Evolutionary conservation across 345 rosid genomes (phyloP).

Genomic region (Capsella bursapastoris): DNA sequence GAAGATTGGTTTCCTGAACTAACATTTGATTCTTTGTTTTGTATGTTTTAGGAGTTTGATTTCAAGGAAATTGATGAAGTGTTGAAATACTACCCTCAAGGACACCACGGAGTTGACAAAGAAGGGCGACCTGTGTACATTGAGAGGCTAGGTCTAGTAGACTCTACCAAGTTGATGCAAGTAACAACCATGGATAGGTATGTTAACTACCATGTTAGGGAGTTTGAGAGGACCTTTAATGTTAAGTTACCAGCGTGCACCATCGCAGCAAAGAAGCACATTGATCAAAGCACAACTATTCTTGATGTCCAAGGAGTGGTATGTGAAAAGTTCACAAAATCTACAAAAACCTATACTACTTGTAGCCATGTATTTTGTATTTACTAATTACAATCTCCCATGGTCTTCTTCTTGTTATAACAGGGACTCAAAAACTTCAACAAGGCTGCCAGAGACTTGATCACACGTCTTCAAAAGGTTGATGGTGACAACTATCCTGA

Average conservation of each 20-base stretch:
- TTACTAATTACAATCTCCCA: slow-evolving; percentile 12
- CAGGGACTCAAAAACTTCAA: slow-evolving; percentile 93
- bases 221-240: slow-evolving; percentile 83
- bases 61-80: slow-evolving; percentile 74
- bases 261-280: slow-evolving; percentile 81
- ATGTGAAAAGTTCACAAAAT: slow-evolving; percentile 36
- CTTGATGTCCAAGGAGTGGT: slow-evolving; percentile 99
- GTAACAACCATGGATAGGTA: slow-evolving; percentile 92
- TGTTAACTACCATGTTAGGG: slow-evolving; percentile 87
- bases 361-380: too few species aligned
- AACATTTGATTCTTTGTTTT: slow-evolving; percentile 1
- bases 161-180: slow-evolving; percentile 87
- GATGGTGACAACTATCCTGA: slow-evolving; percentile 97
- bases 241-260: slow-evolving; percentile 90
- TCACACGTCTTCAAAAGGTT: slow-evolving; percentile 77
- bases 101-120: slow-evolving; percentile 92
- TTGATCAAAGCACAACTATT: slow-evolving; percentile 96
- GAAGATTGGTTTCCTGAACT: background rate
- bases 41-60: slow-evolving; percentile 64
- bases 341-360: background rate
- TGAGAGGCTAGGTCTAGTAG: slow-evolving; percentile 87
- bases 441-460: slow-evolving; percentile 91
- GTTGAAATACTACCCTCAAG: slow-evolving; percentile 81
- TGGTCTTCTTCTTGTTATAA: slow-evolving; percentile 9
- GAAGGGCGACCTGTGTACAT: slow-evolving; percentile 95